A percentile compares a stretch with the other conserved stretches of the same genome.
Conservation (phyloP, 2,329 filamentous ascomycete species). For the Calonectria pseudoreteaudii region DNA sequence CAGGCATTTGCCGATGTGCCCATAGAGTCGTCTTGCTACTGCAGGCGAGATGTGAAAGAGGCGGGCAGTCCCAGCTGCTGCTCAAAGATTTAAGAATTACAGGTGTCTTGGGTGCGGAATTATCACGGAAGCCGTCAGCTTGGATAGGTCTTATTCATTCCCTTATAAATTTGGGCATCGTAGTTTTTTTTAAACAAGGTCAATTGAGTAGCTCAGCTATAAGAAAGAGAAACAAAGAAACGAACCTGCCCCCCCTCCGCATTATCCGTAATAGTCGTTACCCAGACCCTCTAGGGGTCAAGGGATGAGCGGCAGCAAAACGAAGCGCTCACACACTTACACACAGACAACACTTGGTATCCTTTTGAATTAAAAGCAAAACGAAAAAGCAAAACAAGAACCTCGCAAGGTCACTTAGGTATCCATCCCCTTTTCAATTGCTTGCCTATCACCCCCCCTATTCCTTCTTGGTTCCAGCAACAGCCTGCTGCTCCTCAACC, state of each 20-base stretch:
- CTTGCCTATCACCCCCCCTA: neutral
- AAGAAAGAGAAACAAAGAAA: neutral
- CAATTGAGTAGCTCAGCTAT: conserved; percentile 19
- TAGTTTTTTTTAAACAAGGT: neutral
- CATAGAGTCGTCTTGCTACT: conserved; percentile 52
- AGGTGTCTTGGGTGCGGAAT: too few relatives aligned
- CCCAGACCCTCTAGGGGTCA: neutral
- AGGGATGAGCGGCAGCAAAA: neutral
- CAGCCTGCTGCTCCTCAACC: conserved; percentile 7
- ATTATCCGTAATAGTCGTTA: conserved; percentile 9
- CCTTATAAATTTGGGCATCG: neutral
- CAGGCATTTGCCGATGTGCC: conserved; percentile 69
- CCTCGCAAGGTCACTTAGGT: neutral
- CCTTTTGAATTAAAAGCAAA: neutral
- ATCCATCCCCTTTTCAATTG: too few relatives aligned
- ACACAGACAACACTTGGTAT: conserved; percentile 2
- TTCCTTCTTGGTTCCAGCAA: neutral
- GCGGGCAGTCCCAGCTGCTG: neutral
- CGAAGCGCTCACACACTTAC: neutral
- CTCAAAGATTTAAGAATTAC: neutral
- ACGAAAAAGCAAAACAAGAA: neutral
- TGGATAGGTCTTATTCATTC: too few relatives aligned
- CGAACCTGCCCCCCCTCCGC: neutral
- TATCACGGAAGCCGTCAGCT: neutral
- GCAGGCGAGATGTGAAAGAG: conserved; percentile 28